Evolutionary conservation across 495 filamentous ascomycete genomes (phyloP).

Genomic region (Chaetomidium leptoderma): DNA sequence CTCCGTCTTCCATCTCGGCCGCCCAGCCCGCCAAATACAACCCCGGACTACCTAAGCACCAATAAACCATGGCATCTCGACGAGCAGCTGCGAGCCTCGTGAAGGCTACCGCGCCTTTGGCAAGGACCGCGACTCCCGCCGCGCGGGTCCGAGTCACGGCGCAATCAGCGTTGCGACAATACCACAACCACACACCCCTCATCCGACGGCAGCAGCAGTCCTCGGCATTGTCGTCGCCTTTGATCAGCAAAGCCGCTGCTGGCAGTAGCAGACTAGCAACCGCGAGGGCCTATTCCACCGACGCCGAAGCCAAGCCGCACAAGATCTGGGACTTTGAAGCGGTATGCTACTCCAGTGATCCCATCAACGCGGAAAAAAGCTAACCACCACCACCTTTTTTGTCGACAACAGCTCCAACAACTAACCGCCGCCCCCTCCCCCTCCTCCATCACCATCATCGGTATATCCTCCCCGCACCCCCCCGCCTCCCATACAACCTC

Average conservation of each 20-base stretch:
- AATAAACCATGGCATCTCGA: conserved; percentile 13
- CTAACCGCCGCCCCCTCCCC: conserved; percentile 13
- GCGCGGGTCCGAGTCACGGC: neutral
- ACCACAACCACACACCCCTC: neutral
- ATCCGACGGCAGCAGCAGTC: neutral
- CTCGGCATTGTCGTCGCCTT: neutral
- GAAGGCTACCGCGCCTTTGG: neutral
- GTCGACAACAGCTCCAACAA: conserved; percentile 25
- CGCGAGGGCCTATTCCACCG: conserved; percentile 16
- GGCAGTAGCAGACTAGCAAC: neutral
- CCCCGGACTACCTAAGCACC: neutral
- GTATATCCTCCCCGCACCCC: conserved; percentile 3
- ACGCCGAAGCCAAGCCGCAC: conserved; percentile 9
- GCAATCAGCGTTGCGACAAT: neutral
- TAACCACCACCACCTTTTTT: neutral
- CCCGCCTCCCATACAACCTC: neutral
- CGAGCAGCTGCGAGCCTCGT: conserved; percentile 11
- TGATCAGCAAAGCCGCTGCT: neutral
- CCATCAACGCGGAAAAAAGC: neutral
- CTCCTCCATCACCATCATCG: conserved; percentile 17
- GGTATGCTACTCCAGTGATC: conserved; percentile 30
- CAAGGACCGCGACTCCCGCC: neutral
- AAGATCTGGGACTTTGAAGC: conserved; percentile 48
- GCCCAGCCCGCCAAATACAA: neutral
- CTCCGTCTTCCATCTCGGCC: neutral